A percentile compares a stretch with the other conserved stretches of the same genome.
phyloP scores from a whole-genome alignment of 2,329 filamentous ascomycete genomes.

The Colletotrichum musae region DNA sequence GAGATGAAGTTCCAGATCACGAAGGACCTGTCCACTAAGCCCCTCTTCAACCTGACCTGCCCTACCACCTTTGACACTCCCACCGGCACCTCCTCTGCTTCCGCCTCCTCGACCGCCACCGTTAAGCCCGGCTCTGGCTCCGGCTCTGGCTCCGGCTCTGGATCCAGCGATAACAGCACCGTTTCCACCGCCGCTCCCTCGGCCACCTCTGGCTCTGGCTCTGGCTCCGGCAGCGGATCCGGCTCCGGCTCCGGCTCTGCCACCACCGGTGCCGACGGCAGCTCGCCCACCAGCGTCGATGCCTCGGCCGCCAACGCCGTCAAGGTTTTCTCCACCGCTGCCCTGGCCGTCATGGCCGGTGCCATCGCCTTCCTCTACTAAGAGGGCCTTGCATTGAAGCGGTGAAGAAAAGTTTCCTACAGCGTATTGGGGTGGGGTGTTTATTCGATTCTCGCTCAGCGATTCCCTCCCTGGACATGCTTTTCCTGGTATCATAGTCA shows the following conservation, averaged over 20 bases:
- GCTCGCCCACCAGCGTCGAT: constrained; percentile 21
- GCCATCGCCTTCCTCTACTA: constrained; percentile 43
- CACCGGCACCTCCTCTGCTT: constrained; percentile 44
- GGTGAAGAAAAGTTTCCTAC: constrained; percentile 19
- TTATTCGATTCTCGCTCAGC: constrained; percentile 28
- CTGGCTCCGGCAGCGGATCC: constrained; percentile 34
- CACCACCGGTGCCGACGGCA: constrained; percentile 20
- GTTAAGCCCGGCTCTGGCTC: constrained; percentile 41
- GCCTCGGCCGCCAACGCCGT: constrained; percentile 28
- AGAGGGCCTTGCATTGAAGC: background rate
- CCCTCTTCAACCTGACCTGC: constrained; percentile 69
- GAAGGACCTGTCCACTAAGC: constrained; percentile 65
- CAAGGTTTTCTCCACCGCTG: constrained; percentile 39
- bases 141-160: constrained; percentile 18
- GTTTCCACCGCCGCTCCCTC: constrained; percentile 39
- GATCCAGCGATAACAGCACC: constrained; percentile 43
- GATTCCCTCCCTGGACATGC: constrained; percentile 20
- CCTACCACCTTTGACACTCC: constrained; percentile 58
- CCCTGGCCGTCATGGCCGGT: constrained; percentile 41
- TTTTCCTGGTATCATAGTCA: constrained; percentile 37
- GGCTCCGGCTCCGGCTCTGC: constrained; percentile 41
- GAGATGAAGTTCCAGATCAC: constrained; percentile 71
- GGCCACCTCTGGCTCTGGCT: constrained; percentile 39
- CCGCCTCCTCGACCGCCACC: constrained; percentile 41
- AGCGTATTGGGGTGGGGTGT: constrained; percentile 33